A percentile compares a stretch with the other conserved stretches of the same genome.
Conservation (phyloP, 352 stramenopile species). For the Globisporangium mamillatum region DNA sequence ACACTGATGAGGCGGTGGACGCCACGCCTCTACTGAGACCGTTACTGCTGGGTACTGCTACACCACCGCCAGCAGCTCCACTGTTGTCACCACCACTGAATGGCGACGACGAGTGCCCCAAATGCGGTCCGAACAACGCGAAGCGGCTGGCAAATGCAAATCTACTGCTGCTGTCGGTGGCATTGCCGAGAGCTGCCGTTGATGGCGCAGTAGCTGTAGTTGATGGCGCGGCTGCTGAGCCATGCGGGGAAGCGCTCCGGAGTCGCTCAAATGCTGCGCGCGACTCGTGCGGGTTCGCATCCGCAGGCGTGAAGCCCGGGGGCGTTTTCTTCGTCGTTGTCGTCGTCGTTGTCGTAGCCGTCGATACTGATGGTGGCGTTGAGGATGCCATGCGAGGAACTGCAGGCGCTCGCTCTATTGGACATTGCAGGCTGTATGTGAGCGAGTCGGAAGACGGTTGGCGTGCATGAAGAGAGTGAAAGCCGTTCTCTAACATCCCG, state of each 20-base stretch:
- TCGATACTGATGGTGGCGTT: not conserved
- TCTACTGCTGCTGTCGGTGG: slow-evolving; percentile 9
- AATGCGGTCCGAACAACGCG: slow-evolving; percentile 39
- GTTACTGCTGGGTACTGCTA: not conserved
- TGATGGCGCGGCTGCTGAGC: not conserved
- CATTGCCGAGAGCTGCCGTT: not conserved
- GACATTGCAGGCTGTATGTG: not conserved
- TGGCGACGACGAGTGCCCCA: slow-evolving; percentile 5
- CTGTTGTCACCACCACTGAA: not conserved
- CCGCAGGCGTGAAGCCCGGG: slow-evolving; percentile 56
- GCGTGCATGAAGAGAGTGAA: not conserved
- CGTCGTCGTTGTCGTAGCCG: not conserved
- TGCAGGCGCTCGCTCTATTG: not conserved
- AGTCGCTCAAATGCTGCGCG: slow-evolving; percentile 50
- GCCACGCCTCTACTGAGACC: not conserved
- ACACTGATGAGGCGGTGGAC: not conserved
- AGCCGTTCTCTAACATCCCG: not conserved
- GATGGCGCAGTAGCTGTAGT: not conserved
- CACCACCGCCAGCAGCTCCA: not conserved
- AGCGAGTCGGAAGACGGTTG: not conserved
- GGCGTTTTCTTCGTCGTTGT: slow-evolving; percentile 30
- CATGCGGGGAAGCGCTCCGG: slow-evolving; percentile 9
- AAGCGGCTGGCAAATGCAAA: slow-evolving; percentile 38
- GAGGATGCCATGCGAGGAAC: not conserved
- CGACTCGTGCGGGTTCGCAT: slow-evolving; percentile 50